A percentile compares a stretch with the other conserved stretches of the same genome.
These are phyloP conservation scores for Apiospora hydei DNA, from an alignment of 2,329 filamentous ascomycete species.

Conservation along the genomic window DNA sequence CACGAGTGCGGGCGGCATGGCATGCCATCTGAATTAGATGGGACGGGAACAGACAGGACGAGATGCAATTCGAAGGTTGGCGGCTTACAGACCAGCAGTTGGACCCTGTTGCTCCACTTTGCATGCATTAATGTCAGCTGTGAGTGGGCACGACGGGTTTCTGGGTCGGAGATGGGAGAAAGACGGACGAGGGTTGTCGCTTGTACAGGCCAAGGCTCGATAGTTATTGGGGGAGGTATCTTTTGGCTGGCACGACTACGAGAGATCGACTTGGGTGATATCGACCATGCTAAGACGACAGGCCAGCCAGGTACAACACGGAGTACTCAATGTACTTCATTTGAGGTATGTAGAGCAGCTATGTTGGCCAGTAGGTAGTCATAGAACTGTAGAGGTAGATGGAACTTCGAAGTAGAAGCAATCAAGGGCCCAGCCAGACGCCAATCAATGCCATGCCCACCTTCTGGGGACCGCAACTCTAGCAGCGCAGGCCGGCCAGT, in stretches of 20 bases:
- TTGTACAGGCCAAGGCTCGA: not conserved
- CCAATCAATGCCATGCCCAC: slow-evolving; percentile 22
- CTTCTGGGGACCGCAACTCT: slow-evolving; percentile 13
- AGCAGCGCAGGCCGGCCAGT: not conserved
- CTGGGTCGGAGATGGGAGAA: slow-evolving; percentile 11
- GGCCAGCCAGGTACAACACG: not conserved
- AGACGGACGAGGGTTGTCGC: not conserved
- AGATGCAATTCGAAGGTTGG: slow-evolving; percentile 22
- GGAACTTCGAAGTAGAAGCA: not conserved
- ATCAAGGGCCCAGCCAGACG: slow-evolving; percentile 23
- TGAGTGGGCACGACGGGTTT: slow-evolving; percentile 13
- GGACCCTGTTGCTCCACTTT: slow-evolving; percentile 16
- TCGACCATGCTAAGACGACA: not conserved
- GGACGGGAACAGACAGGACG: slow-evolving; percentile 15
- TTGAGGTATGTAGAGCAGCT: too few species aligned
- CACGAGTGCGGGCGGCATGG: not conserved
- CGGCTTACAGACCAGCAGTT: slow-evolving; percentile 17
- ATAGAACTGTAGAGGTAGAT: not conserved
- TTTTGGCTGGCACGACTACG: not conserved
- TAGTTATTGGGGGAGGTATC: not conserved
- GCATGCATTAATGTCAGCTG: slow-evolving; percentile 21
- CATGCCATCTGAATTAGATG: slow-evolving; percentile 21
- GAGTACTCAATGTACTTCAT: too few species aligned
- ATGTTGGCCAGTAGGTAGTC: too few species aligned
- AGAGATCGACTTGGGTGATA: not conserved